phyloP scores from a whole-genome alignment of 495 filamentous ascomycete genomes.

The Chlorociboria aeruginascens region DNA sequence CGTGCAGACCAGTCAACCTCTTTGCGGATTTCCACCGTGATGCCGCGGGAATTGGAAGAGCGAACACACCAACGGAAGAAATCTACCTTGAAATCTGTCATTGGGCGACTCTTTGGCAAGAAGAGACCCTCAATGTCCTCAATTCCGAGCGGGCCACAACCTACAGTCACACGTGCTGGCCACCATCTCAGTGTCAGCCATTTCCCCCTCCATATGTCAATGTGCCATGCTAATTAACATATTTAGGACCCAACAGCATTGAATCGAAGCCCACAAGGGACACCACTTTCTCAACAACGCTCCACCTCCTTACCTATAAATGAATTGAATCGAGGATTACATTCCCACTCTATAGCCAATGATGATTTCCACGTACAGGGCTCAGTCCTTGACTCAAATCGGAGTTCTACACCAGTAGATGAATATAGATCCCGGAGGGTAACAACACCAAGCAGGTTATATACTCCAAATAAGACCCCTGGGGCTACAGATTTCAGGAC shows the following conservation, averaged over 20 bases:
- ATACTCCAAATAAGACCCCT: conserved; percentile 19
- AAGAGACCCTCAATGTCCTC: conserved; percentile 16
- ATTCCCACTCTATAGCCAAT: conserved; percentile 36
- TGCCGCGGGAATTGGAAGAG: conserved; percentile 7
- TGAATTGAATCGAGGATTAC: conserved; percentile 37
- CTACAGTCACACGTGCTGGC: conserved; percentile 4
- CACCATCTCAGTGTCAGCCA: conserved; percentile 35
- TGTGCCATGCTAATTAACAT: conserved; percentile 11
- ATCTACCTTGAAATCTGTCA: conserved; percentile 33
- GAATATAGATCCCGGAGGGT: conserved; percentile 21
- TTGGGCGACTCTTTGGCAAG: conserved; percentile 38
- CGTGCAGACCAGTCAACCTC: conserved; percentile 1
- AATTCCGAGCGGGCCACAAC: too few species aligned
- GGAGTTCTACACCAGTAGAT: conserved; percentile 32
- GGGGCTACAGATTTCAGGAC: conserved; percentile 22
- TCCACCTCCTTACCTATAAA: conserved; percentile 41
- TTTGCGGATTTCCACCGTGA: conserved; percentile 10
- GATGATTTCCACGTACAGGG: conserved; percentile 25
- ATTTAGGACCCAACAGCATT: conserved; percentile 33
- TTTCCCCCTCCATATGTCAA: neutral
- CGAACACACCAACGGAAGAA: conserved; percentile 34
- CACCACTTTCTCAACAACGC: conserved; percentile 25
- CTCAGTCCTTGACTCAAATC: conserved; percentile 31
- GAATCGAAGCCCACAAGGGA: conserved; percentile 14
- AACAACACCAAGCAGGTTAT: conserved; percentile 21